These are phyloP conservation scores for Niebla homalea DNA, from an alignment of 495 filamentous ascomycete genomes.

Conservation along the genomic window DNA sequence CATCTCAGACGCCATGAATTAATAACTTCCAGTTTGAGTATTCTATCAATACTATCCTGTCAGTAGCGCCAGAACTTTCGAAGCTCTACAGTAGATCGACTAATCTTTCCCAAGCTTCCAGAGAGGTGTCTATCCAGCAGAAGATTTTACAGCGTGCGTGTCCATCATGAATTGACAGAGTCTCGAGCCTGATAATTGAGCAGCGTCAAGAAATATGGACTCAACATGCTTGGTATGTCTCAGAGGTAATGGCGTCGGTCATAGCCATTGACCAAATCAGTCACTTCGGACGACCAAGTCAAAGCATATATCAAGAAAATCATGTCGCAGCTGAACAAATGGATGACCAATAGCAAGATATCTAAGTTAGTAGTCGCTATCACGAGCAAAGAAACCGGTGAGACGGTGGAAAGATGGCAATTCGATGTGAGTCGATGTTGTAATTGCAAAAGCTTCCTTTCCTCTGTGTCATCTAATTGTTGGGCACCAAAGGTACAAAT, in stretches of 20 bases:
- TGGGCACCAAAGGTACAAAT: conserved; percentile 49
- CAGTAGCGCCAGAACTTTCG: conserved; percentile 8
- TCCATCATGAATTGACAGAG: not conserved
- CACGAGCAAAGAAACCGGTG: conserved; percentile 89
- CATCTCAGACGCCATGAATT: conserved; percentile 4
- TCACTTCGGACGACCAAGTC: conserved; percentile 92
- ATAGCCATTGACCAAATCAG: conserved; percentile 23
- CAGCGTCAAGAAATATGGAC: conserved; percentile 95
- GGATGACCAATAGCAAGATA: conserved; percentile 94
- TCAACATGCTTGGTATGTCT: conserved; percentile 78
- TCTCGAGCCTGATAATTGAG: conserved; percentile 1
- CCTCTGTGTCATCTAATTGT: not conserved
- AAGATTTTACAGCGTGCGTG: conserved; percentile 85
- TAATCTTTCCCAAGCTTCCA: conserved; percentile 52
- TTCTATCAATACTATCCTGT: conserved; percentile 89
- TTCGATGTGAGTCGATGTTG: conserved; percentile 59
- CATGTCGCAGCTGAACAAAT: conserved; percentile 88
- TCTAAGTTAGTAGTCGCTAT: conserved; percentile 93
- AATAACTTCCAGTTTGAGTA: conserved; percentile 67
- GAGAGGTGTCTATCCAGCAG: conserved; percentile 90
- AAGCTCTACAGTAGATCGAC: not conserved
- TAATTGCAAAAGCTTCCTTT: not conserved
- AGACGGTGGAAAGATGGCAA: conserved; percentile 93
- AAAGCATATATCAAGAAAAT: conserved; percentile 99
- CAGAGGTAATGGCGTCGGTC: not conserved